Percentiles rank a stretch among this genome's conserved stretches.
Evolutionary conservation across 495 filamentous ascomycete genomes (phyloP).

Genomic region (Penicillium simplicissimum): DNA sequence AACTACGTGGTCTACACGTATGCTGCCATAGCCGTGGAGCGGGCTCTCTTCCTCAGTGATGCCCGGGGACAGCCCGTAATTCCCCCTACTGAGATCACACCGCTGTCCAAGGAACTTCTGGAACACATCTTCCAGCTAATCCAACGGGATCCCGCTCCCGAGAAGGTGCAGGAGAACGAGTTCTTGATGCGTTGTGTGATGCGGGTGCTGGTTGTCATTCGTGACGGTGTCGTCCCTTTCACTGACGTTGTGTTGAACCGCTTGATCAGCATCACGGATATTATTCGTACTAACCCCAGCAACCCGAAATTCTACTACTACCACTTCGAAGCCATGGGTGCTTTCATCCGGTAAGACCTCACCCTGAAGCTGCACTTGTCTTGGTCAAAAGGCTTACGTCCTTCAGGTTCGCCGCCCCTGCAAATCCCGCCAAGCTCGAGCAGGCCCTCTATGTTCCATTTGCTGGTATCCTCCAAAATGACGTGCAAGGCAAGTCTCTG

Average conservation of each 20-base stretch:
- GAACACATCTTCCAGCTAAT: constrained; percentile 92
- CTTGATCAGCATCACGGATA: constrained; percentile 79
- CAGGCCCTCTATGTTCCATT: constrained; percentile 76
- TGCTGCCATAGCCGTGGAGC: constrained; percentile 90
- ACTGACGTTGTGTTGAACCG: constrained; percentile 73
- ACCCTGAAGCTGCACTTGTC: too few relatives aligned
- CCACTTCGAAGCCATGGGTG: constrained; percentile 94
- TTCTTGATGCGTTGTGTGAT: constrained; percentile 98
- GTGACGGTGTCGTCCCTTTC: constrained; percentile 69
- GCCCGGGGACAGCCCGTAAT: constrained; percentile 73
- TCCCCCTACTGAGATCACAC: constrained; percentile 66
- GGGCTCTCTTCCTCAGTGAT: constrained; percentile 78
- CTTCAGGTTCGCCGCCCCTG: constrained; percentile 64
- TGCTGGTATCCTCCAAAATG: constrained; percentile 68
- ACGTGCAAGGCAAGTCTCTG: constrained; percentile 66
- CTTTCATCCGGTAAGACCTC: constrained; percentile 69
- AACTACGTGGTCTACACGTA: constrained; percentile 98
- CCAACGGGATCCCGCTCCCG: constrained; percentile 72
- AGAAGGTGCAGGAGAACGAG: constrained; percentile 98
- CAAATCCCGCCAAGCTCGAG: constrained; percentile 72
- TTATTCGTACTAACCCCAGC: constrained; percentile 90
- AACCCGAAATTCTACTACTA: constrained; percentile 99
- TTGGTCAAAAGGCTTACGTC: constrained; percentile 1
- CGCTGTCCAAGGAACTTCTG: constrained; percentile 80
- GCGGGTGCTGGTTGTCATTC: constrained; percentile 91